A percentile compares a stretch with the other conserved stretches of the same genome.
phyloP scores from a whole-genome alignment of 371 early-diverging fungal species.

The Mucor velutinosus region DNA sequence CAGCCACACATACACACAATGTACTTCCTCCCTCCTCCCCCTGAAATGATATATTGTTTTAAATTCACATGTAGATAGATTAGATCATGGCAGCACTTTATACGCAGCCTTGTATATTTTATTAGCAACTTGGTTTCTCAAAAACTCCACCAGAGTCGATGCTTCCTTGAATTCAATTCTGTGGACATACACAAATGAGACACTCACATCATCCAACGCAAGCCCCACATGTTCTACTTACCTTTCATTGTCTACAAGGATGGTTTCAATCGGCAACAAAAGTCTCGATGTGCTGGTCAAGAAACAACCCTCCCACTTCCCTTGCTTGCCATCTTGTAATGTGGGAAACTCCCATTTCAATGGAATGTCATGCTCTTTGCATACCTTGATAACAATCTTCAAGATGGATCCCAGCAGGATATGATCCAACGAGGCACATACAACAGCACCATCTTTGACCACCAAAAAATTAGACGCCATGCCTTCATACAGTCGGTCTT shows the following conservation, averaged over 20 bases:
- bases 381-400: slow-evolving; percentile 54
- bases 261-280: slow-evolving; percentile 52
- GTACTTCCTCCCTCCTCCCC: too few relatives aligned
- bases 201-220: too few relatives aligned
- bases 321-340: slow-evolving; percentile 37
- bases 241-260: slow-evolving; percentile 42
- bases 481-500: slow-evolving; percentile 61
- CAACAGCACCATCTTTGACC: slow-evolving; percentile 17
- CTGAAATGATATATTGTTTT: too few relatives aligned
- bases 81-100: slow-evolving; percentile 2
- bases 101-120: slow-evolving; percentile 30
- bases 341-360: slow-evolving; percentile 53
- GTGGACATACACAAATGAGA: background rate
- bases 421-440: slow-evolving; percentile 59
- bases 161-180: slow-evolving; percentile 34
- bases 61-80: too few relatives aligned
- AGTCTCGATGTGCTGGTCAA: slow-evolving; percentile 64
- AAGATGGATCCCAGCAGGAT: slow-evolving; percentile 65
- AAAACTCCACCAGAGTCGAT: slow-evolving; percentile 32
- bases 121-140: slow-evolving; percentile 30
- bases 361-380: slow-evolving; percentile 47
- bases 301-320: slow-evolving; percentile 63
- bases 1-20: too few relatives aligned
- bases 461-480: slow-evolving; percentile 68
- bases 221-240: background rate